Base-by-base conservation (phyloP, 495 filamentous ascomycete species). In the Penicillium lagena region DNA sequence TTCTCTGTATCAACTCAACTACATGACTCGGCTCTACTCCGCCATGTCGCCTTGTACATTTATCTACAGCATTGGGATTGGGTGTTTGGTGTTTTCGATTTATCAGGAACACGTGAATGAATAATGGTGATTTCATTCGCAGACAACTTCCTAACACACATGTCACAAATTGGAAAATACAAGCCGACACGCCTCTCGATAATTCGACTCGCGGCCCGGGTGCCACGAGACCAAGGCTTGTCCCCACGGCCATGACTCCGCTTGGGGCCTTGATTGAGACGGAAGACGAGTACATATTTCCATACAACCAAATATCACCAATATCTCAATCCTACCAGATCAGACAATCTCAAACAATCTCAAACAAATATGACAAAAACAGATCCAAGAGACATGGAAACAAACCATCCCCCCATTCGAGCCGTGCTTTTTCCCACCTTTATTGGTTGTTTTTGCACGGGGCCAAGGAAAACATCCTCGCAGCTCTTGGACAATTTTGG, bases 21-120 rank as follows among this genome's bases (percentile, higher is more conserved):
- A 22, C 22, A 22, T 22, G 22, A 6, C 22, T 22, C 22, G 22
- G 6, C 22, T 22, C 22, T 22, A 22, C 22, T 22, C 22, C 22
- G 22, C 22, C 22, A 22, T 22, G 22, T 22, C 22, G 22, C 22
- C 15, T 40, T 46, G 31, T 38, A 43, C 29, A 31, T 22, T 22
- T 22, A 22, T 22, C 22, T 22, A 22, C 45, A 46, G 53, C 53
- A 56, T 56, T 39, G 36, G 42, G 49, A 45, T 41, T 36, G 13
- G 54, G 54, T 47, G 54, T 56, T 53, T 50, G 33, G 30, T 10
- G 15, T 44, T 44, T 9, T 39, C 29, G n/a, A 38, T n/a, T 22
- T 41, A 22, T 31, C 38, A 22, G 37, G 14, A 41, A 35, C 22
- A 4, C 33, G 33, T 14, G 12, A 30, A 29, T 29, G 28, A 37